These are phyloP conservation scores for Heliamphora pulchella DNA, from an alignment of 179 eudicot species.

Conservation along the genomic window DNA sequence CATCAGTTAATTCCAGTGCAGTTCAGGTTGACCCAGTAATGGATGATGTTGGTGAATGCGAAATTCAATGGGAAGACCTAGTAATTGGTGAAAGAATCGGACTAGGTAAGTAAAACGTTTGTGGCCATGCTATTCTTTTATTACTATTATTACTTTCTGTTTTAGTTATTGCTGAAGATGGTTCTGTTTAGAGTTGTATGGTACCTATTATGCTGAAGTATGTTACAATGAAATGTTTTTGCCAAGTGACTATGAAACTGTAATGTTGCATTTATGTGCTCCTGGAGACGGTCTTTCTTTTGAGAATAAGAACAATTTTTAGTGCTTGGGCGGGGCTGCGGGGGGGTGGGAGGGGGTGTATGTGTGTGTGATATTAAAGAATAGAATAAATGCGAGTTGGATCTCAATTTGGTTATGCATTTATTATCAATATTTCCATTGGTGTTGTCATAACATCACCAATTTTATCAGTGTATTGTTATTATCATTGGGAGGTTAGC, in stretches of 20 bases:
- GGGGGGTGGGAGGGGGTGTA: no score
- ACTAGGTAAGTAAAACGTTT: constrained; percentile 66
- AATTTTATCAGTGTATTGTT: not conserved
- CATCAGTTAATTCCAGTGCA: constrained; percentile 27
- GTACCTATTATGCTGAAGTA: no score
- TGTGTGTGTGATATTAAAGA: not conserved
- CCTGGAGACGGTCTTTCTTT: not conserved
- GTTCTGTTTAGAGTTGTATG: not conserved
- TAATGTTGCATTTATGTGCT: not conserved
- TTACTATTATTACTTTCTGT: no score
- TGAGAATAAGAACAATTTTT: not conserved
- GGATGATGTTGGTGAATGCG: constrained; percentile 96
- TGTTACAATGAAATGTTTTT: not conserved
- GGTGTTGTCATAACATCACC: not conserved
- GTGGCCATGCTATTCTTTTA: not conserved
- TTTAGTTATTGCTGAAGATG: constrained; percentile 8
- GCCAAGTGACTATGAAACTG: not conserved
- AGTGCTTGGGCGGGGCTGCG: no score
- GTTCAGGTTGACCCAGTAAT: constrained; percentile 51
- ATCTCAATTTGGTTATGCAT: constrained; percentile 3
- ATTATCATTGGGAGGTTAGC: not conserved
- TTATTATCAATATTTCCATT: not conserved
- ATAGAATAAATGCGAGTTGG: not conserved
- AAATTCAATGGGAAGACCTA: constrained; percentile 96
- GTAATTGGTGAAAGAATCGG: constrained; percentile 95